Evolutionary conservation across 1,284 basidiomycete genomes (phyloP), one percentile per base, ranked within the genome.

Genomic region (Cryptococcus amylolentus): DNA sequence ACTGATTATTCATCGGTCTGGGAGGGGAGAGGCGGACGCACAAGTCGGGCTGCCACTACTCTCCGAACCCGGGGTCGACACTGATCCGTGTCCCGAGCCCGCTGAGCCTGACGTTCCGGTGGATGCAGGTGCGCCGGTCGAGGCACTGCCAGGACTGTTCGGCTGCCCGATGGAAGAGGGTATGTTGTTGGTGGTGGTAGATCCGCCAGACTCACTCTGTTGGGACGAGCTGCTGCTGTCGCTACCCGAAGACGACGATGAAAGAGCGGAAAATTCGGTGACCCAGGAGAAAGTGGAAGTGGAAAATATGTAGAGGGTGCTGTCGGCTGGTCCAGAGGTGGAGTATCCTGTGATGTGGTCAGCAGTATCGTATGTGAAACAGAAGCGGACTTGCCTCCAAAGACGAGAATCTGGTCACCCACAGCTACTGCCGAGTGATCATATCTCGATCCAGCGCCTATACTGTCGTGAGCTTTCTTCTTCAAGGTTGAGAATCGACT

Each of bases 371-470:
- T 23, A 45, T 16, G 18, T 12, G 43, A 20, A 51, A 42, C 8
- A 14, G 28, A 14, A 23, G 37, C 52, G 49, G 44, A 78, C 86
- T 65, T 66, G 91, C 89, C 90, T 68, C 89, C 91, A 49, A 85
- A 85, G 66, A 92, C 85, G 12, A 91, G 71, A 14, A 91, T 84
- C 59, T 84, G 80, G 13, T 60, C 64, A 18, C 84, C 86, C 38
- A 81, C 80, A 45, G 80, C 78, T 5, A 86, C 80, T 10, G 87
- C 88, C 61, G 85, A 84, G 69, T 91, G 89, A 72, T 91, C 88
- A 49, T 81, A 82, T 45, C 88, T 80, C 16, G 81, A 68, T 2
- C 86, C 86, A 1, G 79, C 75, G 7, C 85, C 80, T 58, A 70
- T 6, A 13, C 23, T 40, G 23, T 23, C 4, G 23, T 60, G 44